These are phyloP conservation scores for Cichorium intybus DNA, from an alignment of 140 eudicot species.

Conservation along the genomic window DNA sequence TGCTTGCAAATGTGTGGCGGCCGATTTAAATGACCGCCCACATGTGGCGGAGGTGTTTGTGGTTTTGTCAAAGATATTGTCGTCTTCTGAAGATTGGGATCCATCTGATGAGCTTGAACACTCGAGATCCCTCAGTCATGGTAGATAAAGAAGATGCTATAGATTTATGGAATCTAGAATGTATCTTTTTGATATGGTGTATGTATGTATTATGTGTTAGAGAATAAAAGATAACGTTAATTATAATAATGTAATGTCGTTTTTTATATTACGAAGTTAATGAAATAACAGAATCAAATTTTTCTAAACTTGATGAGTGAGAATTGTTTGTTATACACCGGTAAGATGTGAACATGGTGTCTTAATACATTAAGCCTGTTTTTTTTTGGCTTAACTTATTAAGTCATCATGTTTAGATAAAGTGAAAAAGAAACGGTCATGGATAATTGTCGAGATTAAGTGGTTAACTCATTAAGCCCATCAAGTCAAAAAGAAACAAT, in stretches of 20 bases:
- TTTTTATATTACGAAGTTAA: not conserved
- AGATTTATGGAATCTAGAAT: constrained; percentile 5
- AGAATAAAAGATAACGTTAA: constrained; percentile 1
- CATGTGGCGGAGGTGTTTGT: constrained; percentile 47
- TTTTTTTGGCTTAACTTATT: no score
- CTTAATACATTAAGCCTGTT: no score
- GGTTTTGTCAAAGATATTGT: constrained; percentile 49
- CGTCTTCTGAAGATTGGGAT: constrained; percentile 78
- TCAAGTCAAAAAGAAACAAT: no score
- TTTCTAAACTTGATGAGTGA: not conserved
- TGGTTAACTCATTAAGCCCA: no score
- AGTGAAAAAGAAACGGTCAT: no score
- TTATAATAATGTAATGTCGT: no score
- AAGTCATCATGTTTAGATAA: no score
- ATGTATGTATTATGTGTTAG: not conserved
- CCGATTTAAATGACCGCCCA: constrained; percentile 61
- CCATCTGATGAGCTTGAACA: constrained; percentile 64
- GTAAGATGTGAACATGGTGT: no score
- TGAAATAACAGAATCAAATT: no score
- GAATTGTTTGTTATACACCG: no score
- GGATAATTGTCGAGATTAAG: no score
- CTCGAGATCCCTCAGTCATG: constrained; percentile 48
- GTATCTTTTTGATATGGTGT: constrained; percentile 1
- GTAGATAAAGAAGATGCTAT: constrained; percentile 31
- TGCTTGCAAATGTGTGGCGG: constrained; percentile 67